Evolutionary conservation across 331 rosid genomes (phyloP).

Genomic region (Acacia concinna): DNA sequence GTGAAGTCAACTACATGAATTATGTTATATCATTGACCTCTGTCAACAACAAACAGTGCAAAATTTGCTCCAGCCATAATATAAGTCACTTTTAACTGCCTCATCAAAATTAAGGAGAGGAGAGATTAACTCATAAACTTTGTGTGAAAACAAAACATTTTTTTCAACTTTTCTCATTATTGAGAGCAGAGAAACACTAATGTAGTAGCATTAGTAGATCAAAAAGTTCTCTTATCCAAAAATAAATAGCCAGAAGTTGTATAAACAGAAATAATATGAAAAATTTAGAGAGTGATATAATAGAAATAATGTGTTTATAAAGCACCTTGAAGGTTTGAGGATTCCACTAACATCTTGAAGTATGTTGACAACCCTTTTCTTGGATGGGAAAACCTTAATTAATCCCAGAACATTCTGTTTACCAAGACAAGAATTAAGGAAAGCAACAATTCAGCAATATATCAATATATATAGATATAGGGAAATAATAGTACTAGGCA

Average conservation of each 20-base stretch:
- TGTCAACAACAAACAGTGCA: fast-evolving
- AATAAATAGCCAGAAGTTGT: background rate
- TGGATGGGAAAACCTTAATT: constrained; percentile 57
- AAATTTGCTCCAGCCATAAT: background rate
- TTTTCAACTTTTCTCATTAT: no score
- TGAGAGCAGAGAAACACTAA: no score
- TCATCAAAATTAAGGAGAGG: no score
- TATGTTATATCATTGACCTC: background rate
- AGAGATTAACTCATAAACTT: no score
- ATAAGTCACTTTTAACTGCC: background rate
- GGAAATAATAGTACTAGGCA: background rate
- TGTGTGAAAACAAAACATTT: no score
- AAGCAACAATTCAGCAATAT: constrained; percentile 1
- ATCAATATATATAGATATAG: background rate
- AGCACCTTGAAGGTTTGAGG: constrained; percentile 73
- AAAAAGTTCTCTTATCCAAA: background rate
- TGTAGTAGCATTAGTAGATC: background rate
- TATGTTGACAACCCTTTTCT: constrained; percentile 58
- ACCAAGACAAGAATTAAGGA: constrained; percentile 4
- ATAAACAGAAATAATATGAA: background rate
- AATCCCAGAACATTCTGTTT: constrained; percentile 56
- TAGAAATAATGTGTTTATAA: background rate
- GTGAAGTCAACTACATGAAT: background rate
- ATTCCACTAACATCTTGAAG: constrained; percentile 70
- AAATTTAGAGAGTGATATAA: background rate